A percentile compares a stretch with the other conserved stretches of the same genome.
phyloP scores from a whole-genome alignment of 2,329 filamentous ascomycete genomes.

The Hypoxylon sp. region DNA sequence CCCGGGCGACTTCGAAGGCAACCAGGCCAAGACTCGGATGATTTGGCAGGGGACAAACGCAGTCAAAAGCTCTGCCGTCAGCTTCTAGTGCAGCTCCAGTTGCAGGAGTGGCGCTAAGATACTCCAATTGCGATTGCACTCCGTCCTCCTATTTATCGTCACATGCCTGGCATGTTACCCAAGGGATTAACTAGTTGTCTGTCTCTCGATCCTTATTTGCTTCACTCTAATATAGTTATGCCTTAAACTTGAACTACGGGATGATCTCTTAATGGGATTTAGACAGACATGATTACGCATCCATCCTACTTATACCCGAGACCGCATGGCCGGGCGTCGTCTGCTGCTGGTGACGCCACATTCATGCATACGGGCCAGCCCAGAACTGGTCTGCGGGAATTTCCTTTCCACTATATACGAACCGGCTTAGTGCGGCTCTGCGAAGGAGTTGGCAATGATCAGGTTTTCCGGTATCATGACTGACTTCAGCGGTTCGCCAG shows the following conservation, averaged over 20 bases:
- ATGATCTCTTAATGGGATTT: neutral
- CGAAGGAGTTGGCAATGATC: neutral
- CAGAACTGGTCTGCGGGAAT: neutral
- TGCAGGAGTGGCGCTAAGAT: neutral
- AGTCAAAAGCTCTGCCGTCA: neutral
- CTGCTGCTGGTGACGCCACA: neutral
- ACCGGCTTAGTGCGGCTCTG: neutral
- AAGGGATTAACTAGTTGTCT: neutral
- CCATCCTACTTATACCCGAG: neutral
- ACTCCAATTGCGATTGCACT: neutral
- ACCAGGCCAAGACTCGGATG: neutral
- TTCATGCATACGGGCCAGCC: neutral
- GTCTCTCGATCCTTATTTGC: neutral
- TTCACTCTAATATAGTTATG: neutral
- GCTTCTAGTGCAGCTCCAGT: slow-evolving; percentile 3
- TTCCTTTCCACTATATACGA: neutral
- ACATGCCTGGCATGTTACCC: neutral
- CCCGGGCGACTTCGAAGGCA: slow-evolving; percentile 10
- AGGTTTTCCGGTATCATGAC: neutral
- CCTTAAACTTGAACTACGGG: no score
- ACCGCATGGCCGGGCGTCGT: neutral
- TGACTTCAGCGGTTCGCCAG: neutral
- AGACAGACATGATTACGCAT: neutral
- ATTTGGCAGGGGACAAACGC: neutral
- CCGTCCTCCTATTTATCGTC: neutral